Base-by-base conservation (phyloP, 164 flowering plant species). In the Pachysandra terminalis region DNA sequence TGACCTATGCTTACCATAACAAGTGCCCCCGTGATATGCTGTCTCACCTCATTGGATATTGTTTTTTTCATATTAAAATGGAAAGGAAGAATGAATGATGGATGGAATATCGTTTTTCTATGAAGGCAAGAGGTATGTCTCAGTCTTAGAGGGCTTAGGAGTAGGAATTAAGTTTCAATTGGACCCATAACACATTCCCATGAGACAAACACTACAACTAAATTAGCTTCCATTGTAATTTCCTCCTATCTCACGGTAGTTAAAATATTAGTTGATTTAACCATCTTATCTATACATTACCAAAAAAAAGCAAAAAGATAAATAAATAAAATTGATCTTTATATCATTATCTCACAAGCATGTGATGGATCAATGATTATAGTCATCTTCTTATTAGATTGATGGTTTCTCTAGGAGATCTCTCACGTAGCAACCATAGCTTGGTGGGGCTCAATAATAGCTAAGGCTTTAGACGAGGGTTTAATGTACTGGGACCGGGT, bases 81-180 rank as follows among this genome's bases (percentile, higher is more conserved):
- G 7, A 32, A 32, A 32, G 37, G 24, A 23, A 25, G 25, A 10
- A 40, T 40, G 55, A 55, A 23, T 28, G 67, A 76, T 24, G 73
- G 91, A 80, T 87, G 82, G 68, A 64, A 78, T 78, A 78, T 87
- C 91, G n/a, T 71, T 63, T 66, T 68, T 87, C 89, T 71, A 19
- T 76, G 61, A 75, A 71, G 86, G 76, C 88, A 76, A 78, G 19
- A 71, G 40, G 87, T 78, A 68, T 57, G 78, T 69, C 79, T 85
- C 87, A 82, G 61, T 4, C 52, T 25, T 65, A 32, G 64, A 32
- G 41, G 49, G 51, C 45, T 45, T 17, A 69, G 51, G 80, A 84
- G 90, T 84, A 69, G 71, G 79, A 79, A 62, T 58, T 68, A 85
- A 84, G 90, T 63, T n/a, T 32, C 5, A 32, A 32, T 75, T 69